Percentiles rank a stretch among this genome's conserved stretches.
Evolutionary conservation across 257 asterid species (phyloP).

Genomic region (Echites panduratus): DNA sequence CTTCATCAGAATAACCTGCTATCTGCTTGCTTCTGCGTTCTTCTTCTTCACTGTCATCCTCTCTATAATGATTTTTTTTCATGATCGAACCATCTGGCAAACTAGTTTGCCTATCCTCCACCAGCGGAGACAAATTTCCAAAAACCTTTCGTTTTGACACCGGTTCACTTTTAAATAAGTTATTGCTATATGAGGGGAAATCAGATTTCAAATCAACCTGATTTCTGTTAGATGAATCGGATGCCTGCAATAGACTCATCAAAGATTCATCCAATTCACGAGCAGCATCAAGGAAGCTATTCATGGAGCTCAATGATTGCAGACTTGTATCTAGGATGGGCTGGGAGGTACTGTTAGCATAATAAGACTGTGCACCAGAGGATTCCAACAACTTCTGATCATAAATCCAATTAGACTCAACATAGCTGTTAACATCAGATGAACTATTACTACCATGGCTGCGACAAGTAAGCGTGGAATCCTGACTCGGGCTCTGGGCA

Average conservation of each 20-base stretch:
- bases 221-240: conserved; percentile 5
- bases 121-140: neutral
- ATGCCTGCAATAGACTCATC: conserved; percentile 8
- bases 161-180: neutral
- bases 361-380: neutral
- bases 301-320: conserved; percentile 15
- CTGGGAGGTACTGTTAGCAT: neutral
- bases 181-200: neutral
- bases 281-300: conserved; percentile 18
- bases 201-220: conserved; percentile 1
- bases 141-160: neutral
- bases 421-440: conserved; percentile 16
- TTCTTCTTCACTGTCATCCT: conserved; percentile 15
- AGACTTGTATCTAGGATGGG: conserved; percentile 8
- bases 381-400: conserved; percentile 11
- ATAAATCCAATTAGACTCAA: conserved; percentile 15
- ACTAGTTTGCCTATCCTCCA: conserved; percentile 4
- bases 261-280: conserved; percentile 22
- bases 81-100: conserved; percentile 14
- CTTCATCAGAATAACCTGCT: conserved; percentile 29
- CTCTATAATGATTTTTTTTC: conserved; percentile 22
- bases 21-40: conserved; percentile 27
- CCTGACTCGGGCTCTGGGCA: conserved; percentile 9
- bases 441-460: conserved; percentile 13
- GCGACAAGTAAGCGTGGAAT: conserved; percentile 1